These are phyloP conservation scores for Aspergillus cejpii DNA, from an alignment of 2,329 filamentous ascomycete genomes.

Conservation along the genomic window DNA sequence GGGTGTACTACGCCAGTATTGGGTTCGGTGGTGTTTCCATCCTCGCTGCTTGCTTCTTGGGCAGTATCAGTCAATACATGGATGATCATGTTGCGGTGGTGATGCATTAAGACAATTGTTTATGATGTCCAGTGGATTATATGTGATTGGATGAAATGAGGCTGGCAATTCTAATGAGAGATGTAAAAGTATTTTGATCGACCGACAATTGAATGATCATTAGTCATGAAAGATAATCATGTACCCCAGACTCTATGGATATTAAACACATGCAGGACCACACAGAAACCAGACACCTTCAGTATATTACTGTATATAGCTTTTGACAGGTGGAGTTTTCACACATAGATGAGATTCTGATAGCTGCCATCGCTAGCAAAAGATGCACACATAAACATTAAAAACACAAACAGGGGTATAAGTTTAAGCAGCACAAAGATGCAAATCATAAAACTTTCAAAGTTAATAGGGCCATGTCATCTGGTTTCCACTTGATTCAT, in stretches of 20 bases:
- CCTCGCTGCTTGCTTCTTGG: conserved; percentile 53
- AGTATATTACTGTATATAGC: no score
- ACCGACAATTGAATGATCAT: no score
- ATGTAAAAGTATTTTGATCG: no score
- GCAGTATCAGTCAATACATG: conserved; percentile 54
- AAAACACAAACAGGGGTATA: conserved; percentile 1
- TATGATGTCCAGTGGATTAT: neutral
- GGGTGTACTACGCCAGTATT: conserved; percentile 57
- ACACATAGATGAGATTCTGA: no score
- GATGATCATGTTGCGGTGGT: conserved; percentile 53
- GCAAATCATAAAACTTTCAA: conserved; percentile 1
- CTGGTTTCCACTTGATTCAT: conserved; percentile 23
- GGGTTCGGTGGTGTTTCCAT: conserved; percentile 54
- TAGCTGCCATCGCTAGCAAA: no score
- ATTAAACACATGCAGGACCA: no score
- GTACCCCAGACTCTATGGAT: no score
- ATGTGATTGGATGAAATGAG: neutral
- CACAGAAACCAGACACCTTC: no score
- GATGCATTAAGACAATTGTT: conserved; percentile 25
- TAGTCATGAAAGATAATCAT: no score
- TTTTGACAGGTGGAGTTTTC: no score
- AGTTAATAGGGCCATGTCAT: conserved; percentile 4
- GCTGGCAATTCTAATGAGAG: neutral
- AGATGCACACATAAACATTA: neutral
- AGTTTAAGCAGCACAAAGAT: neutral